phyloP scores from a whole-genome alignment of 2,329 filamentous ascomycete species.

The Stachybotrys chlorohalonatus region DNA sequence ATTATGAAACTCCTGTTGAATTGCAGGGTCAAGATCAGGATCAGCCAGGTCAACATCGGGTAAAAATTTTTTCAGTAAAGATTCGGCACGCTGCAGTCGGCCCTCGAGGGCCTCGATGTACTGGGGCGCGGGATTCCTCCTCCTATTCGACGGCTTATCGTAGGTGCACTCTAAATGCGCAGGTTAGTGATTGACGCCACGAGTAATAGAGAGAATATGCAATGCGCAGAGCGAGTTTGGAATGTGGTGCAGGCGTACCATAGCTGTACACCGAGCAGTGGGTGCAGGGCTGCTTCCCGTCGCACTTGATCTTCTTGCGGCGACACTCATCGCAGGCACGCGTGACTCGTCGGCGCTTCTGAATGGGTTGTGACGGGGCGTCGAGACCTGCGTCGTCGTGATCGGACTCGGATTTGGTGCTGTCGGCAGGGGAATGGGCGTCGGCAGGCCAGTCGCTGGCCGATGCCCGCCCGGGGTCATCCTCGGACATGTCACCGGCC shows the following conservation, averaged over 20 bases:
- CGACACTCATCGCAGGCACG: constrained; percentile 76
- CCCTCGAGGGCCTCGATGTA: constrained; percentile 86
- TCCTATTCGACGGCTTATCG: constrained; percentile 86
- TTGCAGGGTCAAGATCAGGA: constrained; percentile 67
- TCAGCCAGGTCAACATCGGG: constrained; percentile 82
- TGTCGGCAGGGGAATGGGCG: constrained; percentile 31
- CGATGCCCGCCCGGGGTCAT: constrained; percentile 28
- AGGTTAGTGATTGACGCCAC: neutral
- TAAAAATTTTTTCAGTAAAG: constrained; percentile 67
- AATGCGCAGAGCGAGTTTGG: neutral
- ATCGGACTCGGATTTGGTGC: constrained; percentile 32
- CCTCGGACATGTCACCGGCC: constrained; percentile 32
- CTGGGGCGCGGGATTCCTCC: constrained; percentile 83
- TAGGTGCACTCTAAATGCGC: constrained; percentile 71
- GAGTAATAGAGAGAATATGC: neutral
- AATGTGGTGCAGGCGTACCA: constrained; percentile 49
- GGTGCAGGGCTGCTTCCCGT: constrained; percentile 81
- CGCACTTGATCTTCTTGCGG: constrained; percentile 81
- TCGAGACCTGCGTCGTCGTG: constrained; percentile 27
- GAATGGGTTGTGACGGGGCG: constrained; percentile 47
- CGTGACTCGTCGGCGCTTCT: constrained; percentile 71
- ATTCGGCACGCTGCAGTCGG: constrained; percentile 74
- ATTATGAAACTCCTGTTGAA: constrained; percentile 59
- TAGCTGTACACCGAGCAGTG: constrained; percentile 99
- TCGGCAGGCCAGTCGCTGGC: constrained; percentile 24